Base-by-base conservation (phyloP, 345 rosid species). In the Salix dunnii region DNA sequence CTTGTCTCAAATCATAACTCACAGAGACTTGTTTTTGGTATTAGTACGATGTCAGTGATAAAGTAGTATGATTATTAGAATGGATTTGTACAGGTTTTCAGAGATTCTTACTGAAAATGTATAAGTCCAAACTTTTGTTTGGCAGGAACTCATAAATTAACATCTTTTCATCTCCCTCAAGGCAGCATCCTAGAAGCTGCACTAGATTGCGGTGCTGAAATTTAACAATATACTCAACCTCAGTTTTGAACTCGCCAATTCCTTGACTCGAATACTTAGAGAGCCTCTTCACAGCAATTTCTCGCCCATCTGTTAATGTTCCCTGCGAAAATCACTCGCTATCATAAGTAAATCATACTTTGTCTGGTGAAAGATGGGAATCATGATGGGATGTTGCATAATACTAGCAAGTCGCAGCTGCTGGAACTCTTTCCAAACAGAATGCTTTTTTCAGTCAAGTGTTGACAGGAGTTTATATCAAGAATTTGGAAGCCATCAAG, bases 141-240 rank as follows among this genome's bases (percentile, higher is more conserved):
- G 85, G 17, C 85, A 85, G 72, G 30, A 61, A 78, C 55, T 82
- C 82, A 11, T 82, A 80, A 17, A 85, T 42, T 18, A 85, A 42
- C 71, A 82, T 65, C 31, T 48, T 80, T 77, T 85, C 84, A 1
- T 70, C 80, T 18, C 68, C 71, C 38, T 79, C 43, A 10, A 79
- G 27, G 77, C 85, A 84, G 66, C 79, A 84, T 17, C 83, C 87
- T 7, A 82, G 65, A 68, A 85, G 75, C 62, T 74, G 78, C 3
- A 82, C 84, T 21, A 82, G 81, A 75, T 85, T 82, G 14, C 67
- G 72, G 46, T 80, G 85, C 68, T 77, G 84, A 33, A 82, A 80
- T 76, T 85, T 82, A 11, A 82, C 80, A 10, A 82, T 77, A 0
- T 77, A 35, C 28, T 72, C 58, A 0, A 78, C 80, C 68, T 82